These are phyloP conservation scores for Moesziomyces sp. DNA, from an alignment of 1,284 basidiomycete species.

Conservation along the genomic window DNA sequence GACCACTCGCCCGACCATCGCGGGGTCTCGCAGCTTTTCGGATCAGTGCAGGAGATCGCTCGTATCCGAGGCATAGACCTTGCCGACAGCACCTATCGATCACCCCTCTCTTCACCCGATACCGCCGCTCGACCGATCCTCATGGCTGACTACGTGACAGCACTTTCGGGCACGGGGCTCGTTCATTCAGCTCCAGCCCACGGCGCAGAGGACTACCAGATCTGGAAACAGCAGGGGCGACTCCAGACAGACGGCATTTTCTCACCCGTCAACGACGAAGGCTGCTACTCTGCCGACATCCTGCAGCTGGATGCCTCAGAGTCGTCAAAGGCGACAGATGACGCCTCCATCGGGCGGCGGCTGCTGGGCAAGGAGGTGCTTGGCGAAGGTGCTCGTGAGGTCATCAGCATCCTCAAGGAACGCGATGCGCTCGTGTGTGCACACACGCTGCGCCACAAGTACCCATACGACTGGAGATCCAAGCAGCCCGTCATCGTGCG, in stretches of 20 bases:
- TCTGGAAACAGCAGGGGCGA: conserved; percentile 52
- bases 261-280: conserved; percentile 78
- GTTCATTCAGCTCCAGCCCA: conserved; percentile 97
- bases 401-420: conserved; percentile 73
- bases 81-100: conserved; percentile 75
- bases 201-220: conserved; percentile 86
- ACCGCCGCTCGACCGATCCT: conserved; percentile 69
- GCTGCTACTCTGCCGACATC: conserved; percentile 74
- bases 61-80: conserved; percentile 69
- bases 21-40: conserved; percentile 13
- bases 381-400: conserved; percentile 76
- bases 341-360: conserved; percentile 65
- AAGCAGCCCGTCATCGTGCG: conserved; percentile 91
- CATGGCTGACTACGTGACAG: conserved; percentile 78
- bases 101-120: conserved; percentile 75
- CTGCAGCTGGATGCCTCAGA: conserved; percentile 11
- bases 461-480: conserved; percentile 98
- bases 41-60: conserved; percentile 35
- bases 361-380: conserved; percentile 81
- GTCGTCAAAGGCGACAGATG: conserved; percentile 70
- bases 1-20: neutral
- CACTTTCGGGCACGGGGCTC: conserved; percentile 90
- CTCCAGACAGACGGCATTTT: conserved; percentile 44
- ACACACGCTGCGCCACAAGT: conserved; percentile 81
- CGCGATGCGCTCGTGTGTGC: conserved; percentile 75